These are phyloP conservation scores for Penicillium atrosanguineum DNA, from an alignment of 495 filamentous ascomycete species.

Conservation along the genomic window DNA sequence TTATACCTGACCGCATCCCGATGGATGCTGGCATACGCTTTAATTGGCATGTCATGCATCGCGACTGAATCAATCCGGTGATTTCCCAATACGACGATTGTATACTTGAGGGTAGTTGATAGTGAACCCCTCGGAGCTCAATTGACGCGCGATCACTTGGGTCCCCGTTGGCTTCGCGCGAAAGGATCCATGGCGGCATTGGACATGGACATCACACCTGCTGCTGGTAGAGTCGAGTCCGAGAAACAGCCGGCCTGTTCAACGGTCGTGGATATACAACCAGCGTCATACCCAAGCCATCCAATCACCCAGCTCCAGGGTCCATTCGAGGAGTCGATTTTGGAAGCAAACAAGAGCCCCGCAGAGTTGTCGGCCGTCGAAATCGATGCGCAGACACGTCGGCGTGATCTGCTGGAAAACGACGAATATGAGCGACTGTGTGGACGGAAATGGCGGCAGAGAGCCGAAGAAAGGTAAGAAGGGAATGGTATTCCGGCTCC, in stretches of 20 bases:
- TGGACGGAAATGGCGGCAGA: slow-evolving; percentile 70
- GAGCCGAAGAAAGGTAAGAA: slow-evolving; percentile 53
- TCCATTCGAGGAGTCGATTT: slow-evolving; percentile 89
- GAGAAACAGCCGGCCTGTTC: slow-evolving; percentile 8
- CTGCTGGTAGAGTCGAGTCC: neutral
- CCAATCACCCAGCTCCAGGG: slow-evolving; percentile 84
- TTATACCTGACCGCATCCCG: slow-evolving; percentile 8
- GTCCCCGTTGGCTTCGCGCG: neutral
- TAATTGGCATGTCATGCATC: slow-evolving; percentile 6
- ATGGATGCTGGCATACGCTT: slow-evolving; percentile 16
- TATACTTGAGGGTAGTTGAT: neutral
- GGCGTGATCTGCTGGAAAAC: slow-evolving; percentile 66
- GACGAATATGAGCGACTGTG: slow-evolving; percentile 61
- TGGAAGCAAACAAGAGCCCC: slow-evolving; percentile 58
- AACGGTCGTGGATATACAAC: neutral
- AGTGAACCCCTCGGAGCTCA: neutral
- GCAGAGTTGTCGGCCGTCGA: slow-evolving; percentile 50
- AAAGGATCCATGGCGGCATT: slow-evolving; percentile 2
- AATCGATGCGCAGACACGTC: slow-evolving; percentile 64
- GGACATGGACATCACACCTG: neutral
- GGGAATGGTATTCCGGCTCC: neutral
- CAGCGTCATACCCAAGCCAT: slow-evolving; percentile 4
- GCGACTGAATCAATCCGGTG: neutral
- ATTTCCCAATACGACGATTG: neutral
- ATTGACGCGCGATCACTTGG: neutral